A percentile compares a stretch with the other conserved stretches of the same genome.
phyloP scores from a whole-genome alignment of 345 rosid species.

The Eucalyptus sp. region DNA sequence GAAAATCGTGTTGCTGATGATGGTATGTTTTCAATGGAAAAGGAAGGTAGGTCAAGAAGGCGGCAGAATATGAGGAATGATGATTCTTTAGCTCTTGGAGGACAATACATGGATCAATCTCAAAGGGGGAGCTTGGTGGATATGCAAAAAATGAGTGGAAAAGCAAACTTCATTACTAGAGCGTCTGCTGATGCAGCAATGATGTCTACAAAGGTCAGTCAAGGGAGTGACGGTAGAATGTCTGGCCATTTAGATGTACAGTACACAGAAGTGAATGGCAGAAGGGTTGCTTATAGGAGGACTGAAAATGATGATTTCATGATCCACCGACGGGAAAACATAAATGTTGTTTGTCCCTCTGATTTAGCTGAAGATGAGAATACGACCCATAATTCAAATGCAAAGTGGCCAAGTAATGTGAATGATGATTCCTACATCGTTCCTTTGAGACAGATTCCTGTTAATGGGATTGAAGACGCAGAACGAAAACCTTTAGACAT shows the following conservation, averaged over 20 bases:
- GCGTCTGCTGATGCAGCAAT: constrained; percentile 45
- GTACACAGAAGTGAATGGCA: constrained; percentile 26
- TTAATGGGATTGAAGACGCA: constrained; percentile 25
- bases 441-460: constrained; percentile 29
- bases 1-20: constrained; percentile 34
- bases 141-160: constrained; percentile 38
- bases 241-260: constrained; percentile 31
- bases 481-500: constrained; percentile 44
- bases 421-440: constrained; percentile 81
- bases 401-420: constrained; percentile 35
- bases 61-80: constrained; percentile 23
- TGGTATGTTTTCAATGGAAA: constrained; percentile 51
- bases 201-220: constrained; percentile 22
- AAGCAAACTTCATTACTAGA: constrained; percentile 21
- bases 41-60: constrained; percentile 37
- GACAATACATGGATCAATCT: constrained; percentile 23
- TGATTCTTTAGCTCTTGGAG: constrained; percentile 50
- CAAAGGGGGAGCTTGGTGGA: constrained; percentile 30
- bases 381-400: constrained; percentile 21
- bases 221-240: constrained; percentile 15
- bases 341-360: constrained; percentile 14
- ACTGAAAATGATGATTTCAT: constrained; percentile 41
- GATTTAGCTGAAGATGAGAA: constrained; percentile 37
- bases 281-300: constrained; percentile 30
- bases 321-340: constrained; percentile 22